Evolutionary conservation across 306 rosid genomes (phyloP).

Genomic region (Vicia sativa): DNA sequence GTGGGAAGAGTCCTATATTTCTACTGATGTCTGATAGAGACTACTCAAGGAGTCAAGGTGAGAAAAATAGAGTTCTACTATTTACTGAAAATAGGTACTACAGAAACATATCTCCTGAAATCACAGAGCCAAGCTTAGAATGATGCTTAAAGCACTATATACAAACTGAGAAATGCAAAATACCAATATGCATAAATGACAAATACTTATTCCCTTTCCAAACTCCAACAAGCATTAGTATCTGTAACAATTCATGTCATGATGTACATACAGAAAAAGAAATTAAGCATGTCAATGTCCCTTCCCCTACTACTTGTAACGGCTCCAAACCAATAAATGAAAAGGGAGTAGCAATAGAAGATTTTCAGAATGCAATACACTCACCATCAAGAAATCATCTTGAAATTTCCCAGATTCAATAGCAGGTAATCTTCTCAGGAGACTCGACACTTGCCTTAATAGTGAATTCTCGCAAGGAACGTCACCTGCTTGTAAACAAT

Average conservation of each 20-base stretch:
- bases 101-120: background rate
- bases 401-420: constrained; percentile 87
- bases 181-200: constrained; percentile 6
- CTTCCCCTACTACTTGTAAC: constrained; percentile 13
- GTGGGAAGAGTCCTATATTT: background rate
- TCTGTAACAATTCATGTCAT: constrained; percentile 26
- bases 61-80: background rate
- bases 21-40: background rate
- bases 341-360: constrained; percentile 3
- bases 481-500: constrained; percentile 57
- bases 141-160: background rate
- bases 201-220: background rate
- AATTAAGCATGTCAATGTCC: background rate
- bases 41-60: background rate
- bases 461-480: constrained; percentile 85
- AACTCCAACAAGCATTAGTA: background rate
- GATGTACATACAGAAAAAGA: constrained; percentile 7
- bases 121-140: background rate
- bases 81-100: background rate
- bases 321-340: background rate
- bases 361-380: constrained; percentile 40
- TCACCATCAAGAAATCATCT: constrained; percentile 95
- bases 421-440: constrained; percentile 88
- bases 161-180: background rate
- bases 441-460: constrained; percentile 91